Evolutionary conservation across 176 grass and related monocot species (phyloP).

Genomic region (Guadua angustifolia): DNA sequence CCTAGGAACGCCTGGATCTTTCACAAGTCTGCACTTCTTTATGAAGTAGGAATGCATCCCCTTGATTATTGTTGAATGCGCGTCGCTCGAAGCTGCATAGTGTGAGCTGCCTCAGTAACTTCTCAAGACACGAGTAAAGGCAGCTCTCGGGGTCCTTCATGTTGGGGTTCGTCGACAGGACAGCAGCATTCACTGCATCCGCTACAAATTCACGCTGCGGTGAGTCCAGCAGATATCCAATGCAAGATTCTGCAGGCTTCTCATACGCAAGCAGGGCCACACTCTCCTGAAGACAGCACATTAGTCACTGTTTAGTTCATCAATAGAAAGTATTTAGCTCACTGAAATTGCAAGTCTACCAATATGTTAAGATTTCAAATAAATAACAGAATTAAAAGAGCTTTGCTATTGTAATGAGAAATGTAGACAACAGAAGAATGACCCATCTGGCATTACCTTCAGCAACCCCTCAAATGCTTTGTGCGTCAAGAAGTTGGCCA

Average conservation of each 20-base stretch:
- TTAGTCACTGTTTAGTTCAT: slow-evolving; percentile 28
- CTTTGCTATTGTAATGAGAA: slow-evolving; percentile 3
- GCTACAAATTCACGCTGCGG: slow-evolving; percentile 85
- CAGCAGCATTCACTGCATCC: slow-evolving; percentile 78
- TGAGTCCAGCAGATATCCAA: slow-evolving; percentile 78
- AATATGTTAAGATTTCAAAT: slow-evolving; percentile 26
- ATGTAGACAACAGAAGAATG: slow-evolving; percentile 34
- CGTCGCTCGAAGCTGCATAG: slow-evolving; percentile 80
- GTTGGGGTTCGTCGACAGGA: slow-evolving; percentile 74
- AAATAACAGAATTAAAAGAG: neutral
- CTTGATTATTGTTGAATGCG: slow-evolving; percentile 61
- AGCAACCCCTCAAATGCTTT: slow-evolving; percentile 73
- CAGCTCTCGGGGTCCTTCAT: slow-evolving; percentile 72
- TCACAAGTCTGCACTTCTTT: slow-evolving; percentile 64
- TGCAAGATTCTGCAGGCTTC: slow-evolving; percentile 66
- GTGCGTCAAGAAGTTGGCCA: slow-evolving; percentile 70
- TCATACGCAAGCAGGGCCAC: slow-evolving; percentile 79
- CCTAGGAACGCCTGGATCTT: slow-evolving; percentile 41
- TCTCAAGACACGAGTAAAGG: slow-evolving; percentile 84
- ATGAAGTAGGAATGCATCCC: slow-evolving; percentile 84
- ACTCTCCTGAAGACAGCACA: slow-evolving; percentile 63
- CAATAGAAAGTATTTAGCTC: neutral
- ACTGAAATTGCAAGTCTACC: slow-evolving; percentile 16
- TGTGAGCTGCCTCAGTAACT: slow-evolving; percentile 86
- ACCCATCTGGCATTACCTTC: slow-evolving; percentile 48